phyloP scores from a whole-genome alignment of 2,329 filamentous ascomycete genomes.

The Alternaria triticina region DNA sequence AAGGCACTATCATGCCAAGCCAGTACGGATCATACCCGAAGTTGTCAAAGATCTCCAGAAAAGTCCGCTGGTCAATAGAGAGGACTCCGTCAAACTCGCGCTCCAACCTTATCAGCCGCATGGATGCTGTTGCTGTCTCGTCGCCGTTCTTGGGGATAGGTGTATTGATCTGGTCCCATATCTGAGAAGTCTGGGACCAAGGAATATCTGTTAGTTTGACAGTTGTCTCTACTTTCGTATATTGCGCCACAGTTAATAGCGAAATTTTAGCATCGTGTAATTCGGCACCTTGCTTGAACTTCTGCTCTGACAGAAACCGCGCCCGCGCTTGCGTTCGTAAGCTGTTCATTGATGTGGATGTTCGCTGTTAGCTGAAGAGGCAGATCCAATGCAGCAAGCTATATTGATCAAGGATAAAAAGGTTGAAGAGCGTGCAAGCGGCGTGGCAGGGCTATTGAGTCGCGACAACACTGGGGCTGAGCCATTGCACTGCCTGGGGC shows the following conservation, averaged over 20 bases:
- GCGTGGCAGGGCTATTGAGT: not conserved
- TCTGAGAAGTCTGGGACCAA: not conserved
- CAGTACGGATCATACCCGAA: not conserved
- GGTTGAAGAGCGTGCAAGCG: not conserved
- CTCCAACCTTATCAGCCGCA: not conserved
- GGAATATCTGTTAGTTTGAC: not conserved
- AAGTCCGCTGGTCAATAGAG: not conserved
- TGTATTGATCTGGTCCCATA: not conserved
- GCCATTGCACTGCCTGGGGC: not conserved
- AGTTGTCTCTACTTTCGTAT: not conserved
- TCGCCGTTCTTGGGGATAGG: not conserved
- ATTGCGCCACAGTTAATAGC: not conserved
- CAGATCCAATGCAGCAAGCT: not conserved
- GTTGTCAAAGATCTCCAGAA: not conserved
- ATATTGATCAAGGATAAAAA: not conserved
- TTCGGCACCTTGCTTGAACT: not conserved
- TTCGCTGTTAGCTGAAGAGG: not conserved
- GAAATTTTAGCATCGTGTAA: not conserved
- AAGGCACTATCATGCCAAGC: not conserved
- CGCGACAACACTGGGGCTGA: not conserved
- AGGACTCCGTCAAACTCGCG: not conserved
- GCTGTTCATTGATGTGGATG: not conserved
- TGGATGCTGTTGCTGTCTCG: not conserved
- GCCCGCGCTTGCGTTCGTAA: not conserved
- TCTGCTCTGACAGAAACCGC: not conserved